These are phyloP conservation scores for Vitis amurensis DNA, from an alignment of 164 flowering plant genomes.

Conservation along the genomic window DNA sequence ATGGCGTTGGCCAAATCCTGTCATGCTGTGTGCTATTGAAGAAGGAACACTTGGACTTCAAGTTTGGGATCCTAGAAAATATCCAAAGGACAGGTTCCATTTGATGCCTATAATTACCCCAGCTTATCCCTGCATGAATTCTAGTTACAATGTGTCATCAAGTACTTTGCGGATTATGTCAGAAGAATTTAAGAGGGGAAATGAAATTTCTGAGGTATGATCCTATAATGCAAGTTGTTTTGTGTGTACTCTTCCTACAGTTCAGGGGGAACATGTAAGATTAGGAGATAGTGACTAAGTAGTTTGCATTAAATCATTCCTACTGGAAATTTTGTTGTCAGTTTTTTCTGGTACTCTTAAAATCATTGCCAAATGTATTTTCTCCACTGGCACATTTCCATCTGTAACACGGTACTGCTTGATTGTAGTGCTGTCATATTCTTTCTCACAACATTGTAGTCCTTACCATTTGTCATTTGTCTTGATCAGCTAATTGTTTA, in stretches of 20 bases:
- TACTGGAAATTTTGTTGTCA: too few species aligned
- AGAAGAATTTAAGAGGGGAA: constrained; percentile 81
- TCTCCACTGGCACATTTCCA: background rate
- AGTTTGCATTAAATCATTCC: background rate
- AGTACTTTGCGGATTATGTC: constrained; percentile 87
- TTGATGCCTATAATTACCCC: constrained; percentile 96
- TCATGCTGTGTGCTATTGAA: constrained; percentile 65
- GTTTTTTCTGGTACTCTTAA: background rate
- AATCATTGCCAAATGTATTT: background rate
- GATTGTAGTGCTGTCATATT: too few species aligned
- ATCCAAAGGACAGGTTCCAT: constrained; percentile 65
- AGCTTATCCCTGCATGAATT: constrained; percentile 97
- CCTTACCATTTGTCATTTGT: background rate
- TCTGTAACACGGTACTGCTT: background rate
- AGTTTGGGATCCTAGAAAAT: constrained; percentile 89
- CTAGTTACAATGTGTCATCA: constrained; percentile 92
- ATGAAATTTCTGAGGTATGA: constrained; percentile 80
- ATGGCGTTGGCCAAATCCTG: constrained; percentile 74
- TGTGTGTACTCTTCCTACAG: background rate
- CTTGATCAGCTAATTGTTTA: background rate
- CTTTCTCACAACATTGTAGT: too few species aligned
- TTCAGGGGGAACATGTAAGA: background rate
- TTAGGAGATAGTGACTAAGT: background rate
- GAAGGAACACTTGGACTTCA: constrained; percentile 76
- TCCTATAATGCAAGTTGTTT: background rate